phyloP scores from a whole-genome alignment of 2,329 filamentous ascomycete species.

The Xylariales sp. region DNA sequence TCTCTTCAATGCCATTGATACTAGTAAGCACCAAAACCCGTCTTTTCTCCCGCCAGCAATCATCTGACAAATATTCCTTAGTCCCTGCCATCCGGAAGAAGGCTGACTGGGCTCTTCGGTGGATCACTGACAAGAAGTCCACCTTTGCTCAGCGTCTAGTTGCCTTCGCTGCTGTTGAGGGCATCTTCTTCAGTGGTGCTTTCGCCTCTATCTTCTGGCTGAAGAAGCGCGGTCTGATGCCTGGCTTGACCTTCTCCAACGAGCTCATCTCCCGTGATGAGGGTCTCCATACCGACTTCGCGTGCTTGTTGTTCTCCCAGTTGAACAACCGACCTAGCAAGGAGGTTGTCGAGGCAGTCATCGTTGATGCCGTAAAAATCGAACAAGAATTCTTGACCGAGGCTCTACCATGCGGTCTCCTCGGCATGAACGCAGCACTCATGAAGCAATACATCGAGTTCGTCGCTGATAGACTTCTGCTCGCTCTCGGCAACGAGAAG shows the following conservation, averaged over 20 bases:
- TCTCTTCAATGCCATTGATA: conserved; percentile 98
- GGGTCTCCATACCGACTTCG: conserved; percentile 98
- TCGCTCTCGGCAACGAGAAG: conserved; percentile 92
- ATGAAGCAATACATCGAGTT: conserved; percentile 99
- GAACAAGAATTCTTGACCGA: conserved; percentile 98
- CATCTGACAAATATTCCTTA: conserved; percentile 28
- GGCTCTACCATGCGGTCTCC: conserved; percentile 83
- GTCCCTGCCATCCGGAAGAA: conserved; percentile 97
- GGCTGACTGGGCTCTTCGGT: conserved; percentile 93
- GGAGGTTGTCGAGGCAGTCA: conserved; percentile 78
- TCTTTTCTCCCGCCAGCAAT: conserved; percentile 57
- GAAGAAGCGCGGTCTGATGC: conserved; percentile 99
- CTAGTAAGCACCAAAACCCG: conserved; percentile 56
- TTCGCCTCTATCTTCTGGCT: conserved; percentile 99
- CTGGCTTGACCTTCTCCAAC: conserved; percentile 97
- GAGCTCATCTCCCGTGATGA: conserved; percentile 99
- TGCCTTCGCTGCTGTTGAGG: conserved; percentile 95
- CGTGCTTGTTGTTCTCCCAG: conserved; percentile 96
- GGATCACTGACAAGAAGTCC: conserved; percentile 91
- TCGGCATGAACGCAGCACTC: conserved; percentile 94
- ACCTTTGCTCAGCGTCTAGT: conserved; percentile 94
- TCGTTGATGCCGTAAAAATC: conserved; percentile 87
- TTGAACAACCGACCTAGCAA: conserved; percentile 85
- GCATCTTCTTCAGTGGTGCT: conserved; percentile 98
- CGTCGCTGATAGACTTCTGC: conserved; percentile 88